Base-by-base conservation (phyloP, 179 eudicot species). In the Silene vulgaris region DNA sequence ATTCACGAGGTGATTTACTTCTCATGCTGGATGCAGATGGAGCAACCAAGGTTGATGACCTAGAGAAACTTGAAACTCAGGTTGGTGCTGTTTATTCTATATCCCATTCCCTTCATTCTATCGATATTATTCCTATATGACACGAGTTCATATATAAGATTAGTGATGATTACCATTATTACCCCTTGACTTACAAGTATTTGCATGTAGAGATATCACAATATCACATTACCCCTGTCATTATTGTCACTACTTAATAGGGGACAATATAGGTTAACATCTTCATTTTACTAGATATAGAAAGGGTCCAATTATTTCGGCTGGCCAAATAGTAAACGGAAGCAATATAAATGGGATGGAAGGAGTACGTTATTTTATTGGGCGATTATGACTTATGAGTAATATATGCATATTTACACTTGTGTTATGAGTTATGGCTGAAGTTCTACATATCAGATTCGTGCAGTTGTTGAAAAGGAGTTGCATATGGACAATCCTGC, bases 1-100 rank as follows among this genome's bases (percentile, higher is more conserved):
- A 95, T 85, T 85, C 99, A 43, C 93, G 99, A 68, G 97, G 99
- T 78, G 91, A 91, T 84, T 85, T 95, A 43, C 90, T 95, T 75
- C 85, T 95, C 52, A 95, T 95, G 99, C 88, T 93, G 78, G 99
- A 95, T 88, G 99, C 99, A 73, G 99, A 95, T 86, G 99, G 99
- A 43, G 99, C 99, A 63, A 95, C 99, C 30, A 88, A 88, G 86
- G 91, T 95, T 76, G 74, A 81, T 73, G 99, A 95, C 86, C 76
- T 95, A 19, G 97, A 90, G 85, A 95, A 95, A 74, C 99, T 95
- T 78, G 99, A 95, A 85, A 83, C 85, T 61, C 89, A 95, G 99
- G 99, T 95, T 70, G 67, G 86, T 76, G 40, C 60, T 19, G 40
- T 29, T 29, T 77, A 16, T 69, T 8, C 45, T 19, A 37, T 69